These are phyloP conservation scores for Geotrichum ghanense DNA, from an alignment of 805 yeast species.

Conservation along the genomic window DNA sequence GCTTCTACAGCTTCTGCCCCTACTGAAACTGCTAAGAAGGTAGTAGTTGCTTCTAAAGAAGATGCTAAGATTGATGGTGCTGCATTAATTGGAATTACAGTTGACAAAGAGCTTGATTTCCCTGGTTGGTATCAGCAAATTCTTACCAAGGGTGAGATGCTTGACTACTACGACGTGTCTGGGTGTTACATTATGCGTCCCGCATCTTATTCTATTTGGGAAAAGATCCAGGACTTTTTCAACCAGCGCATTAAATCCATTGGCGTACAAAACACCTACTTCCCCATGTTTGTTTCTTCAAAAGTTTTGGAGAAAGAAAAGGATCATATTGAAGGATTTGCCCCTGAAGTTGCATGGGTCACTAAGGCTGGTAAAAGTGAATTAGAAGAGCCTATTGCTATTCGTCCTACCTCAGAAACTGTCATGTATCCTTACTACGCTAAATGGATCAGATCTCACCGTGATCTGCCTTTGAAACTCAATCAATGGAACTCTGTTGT, in stretches of 20 bases:
- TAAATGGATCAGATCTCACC: slow-evolving; percentile 97
- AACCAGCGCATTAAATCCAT: slow-evolving; percentile 67
- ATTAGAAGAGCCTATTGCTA: slow-evolving; percentile 95
- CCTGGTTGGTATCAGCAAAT: slow-evolving; percentile 97
- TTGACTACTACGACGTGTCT: slow-evolving; percentile 96
- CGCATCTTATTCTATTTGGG: slow-evolving; percentile 91
- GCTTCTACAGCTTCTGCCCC: slow-evolving; percentile 34
- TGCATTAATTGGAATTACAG: slow-evolving; percentile 90
- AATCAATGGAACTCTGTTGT: slow-evolving; percentile 99
- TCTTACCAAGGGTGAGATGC: slow-evolving; percentile 93
- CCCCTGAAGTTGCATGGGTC: slow-evolving; percentile 99
- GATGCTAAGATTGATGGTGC: slow-evolving; percentile 65
- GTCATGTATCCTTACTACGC: slow-evolving; percentile 99
- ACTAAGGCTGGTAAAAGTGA: slow-evolving; percentile 92
- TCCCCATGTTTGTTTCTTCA: slow-evolving; percentile 96
- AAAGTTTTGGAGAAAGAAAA: slow-evolving; percentile 93
- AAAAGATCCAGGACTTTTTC: slow-evolving; percentile 80
- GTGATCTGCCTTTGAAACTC: slow-evolving; percentile 91
- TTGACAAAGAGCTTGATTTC: slow-evolving; percentile 83
- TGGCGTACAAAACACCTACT: slow-evolving; percentile 91
- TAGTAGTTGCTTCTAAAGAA: slow-evolving; percentile 18
- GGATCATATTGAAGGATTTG: slow-evolving; percentile 98
- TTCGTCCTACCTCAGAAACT: slow-evolving; percentile 98
- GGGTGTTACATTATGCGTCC: slow-evolving; percentile 98
- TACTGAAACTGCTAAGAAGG: slow-evolving; percentile 28